Evolutionary conservation across 176 grass and related monocot genomes (phyloP).

Genomic region (Canna indica): DNA sequence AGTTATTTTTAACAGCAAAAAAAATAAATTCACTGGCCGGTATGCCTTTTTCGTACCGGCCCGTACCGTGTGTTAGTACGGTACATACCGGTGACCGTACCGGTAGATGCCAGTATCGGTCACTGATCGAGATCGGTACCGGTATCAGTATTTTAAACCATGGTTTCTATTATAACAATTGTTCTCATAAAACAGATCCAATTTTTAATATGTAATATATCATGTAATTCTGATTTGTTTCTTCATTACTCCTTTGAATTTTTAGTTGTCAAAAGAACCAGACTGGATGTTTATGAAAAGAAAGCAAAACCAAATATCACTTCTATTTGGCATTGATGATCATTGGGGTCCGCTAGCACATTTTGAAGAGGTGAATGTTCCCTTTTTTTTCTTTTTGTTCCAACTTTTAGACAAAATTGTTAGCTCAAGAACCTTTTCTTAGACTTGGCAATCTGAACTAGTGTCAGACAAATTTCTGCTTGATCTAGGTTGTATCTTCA

Average conservation of each 20-base stretch:
- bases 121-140: too few relatives aligned
- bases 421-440: not conserved
- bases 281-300: slow-evolving; percentile 70
- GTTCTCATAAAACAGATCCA: not conserved
- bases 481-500: not conserved
- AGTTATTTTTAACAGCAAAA: too few relatives aligned
- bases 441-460: not conserved
- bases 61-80: too few relatives aligned
- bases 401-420: not conserved
- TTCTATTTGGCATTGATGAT: slow-evolving; percentile 73
- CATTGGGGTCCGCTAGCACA: slow-evolving; percentile 79
- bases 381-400: too few relatives aligned
- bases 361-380: slow-evolving; percentile 66
- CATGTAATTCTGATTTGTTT: not conserved
- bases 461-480: not conserved
- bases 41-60: too few relatives aligned
- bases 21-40: too few relatives aligned
- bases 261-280: slow-evolving; percentile 59
- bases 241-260: slow-evolving; percentile 15
- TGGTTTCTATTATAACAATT: not conserved
- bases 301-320: slow-evolving; percentile 46
- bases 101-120: too few relatives aligned
- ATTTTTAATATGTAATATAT: not conserved
- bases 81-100: too few relatives aligned
- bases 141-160: too few relatives aligned